phyloP scores from a whole-genome alignment of 2,329 filamentous ascomycete species.

The Penicillium sp. region DNA sequence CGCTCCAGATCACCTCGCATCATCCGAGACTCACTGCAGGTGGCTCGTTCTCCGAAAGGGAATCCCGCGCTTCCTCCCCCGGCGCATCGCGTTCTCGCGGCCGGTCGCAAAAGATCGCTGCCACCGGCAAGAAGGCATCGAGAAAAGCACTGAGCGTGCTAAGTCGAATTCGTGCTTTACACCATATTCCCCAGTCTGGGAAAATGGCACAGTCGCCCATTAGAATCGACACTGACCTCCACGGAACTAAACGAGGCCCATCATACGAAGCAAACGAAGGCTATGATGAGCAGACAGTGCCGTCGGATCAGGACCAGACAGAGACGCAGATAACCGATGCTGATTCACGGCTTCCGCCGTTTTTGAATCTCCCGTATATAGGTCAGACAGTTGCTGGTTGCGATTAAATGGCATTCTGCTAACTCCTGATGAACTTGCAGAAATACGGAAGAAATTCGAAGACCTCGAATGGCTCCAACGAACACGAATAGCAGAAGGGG shows the following conservation, averaged over 20 bases:
- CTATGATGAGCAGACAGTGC: conserved; percentile 22
- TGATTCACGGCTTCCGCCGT: conserved; percentile 33
- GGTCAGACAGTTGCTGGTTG: conserved; percentile 26
- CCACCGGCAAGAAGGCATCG: conserved; percentile 31
- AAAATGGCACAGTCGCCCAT: conserved; percentile 41
- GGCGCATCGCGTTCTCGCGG: conserved; percentile 27
- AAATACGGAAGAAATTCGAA: conserved; percentile 57
- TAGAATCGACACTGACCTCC: conserved; percentile 37
- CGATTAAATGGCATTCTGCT: background rate
- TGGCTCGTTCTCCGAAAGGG: conserved; percentile 21
- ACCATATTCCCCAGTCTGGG: conserved; percentile 32
- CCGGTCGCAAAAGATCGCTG: conserved; percentile 26
- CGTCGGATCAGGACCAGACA: conserved; percentile 21
- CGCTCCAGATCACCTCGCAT: conserved; percentile 30
- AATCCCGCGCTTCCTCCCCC: conserved; percentile 31
- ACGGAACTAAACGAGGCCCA: conserved; percentile 35
- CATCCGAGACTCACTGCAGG: conserved; percentile 1
- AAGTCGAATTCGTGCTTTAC: conserved; percentile 38
- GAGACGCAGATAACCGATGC: conserved; percentile 10
- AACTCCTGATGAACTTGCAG: conserved; percentile 32
- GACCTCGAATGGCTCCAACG: conserved; percentile 60
- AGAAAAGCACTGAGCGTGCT: conserved; percentile 40
- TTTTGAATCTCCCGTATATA: conserved; percentile 34
- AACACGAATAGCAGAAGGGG: conserved; percentile 48
- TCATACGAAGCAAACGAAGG: conserved; percentile 32